Base-by-base conservation (phyloP, 257 asterid genomes). In the Galeopsis tetrahit region DNA sequence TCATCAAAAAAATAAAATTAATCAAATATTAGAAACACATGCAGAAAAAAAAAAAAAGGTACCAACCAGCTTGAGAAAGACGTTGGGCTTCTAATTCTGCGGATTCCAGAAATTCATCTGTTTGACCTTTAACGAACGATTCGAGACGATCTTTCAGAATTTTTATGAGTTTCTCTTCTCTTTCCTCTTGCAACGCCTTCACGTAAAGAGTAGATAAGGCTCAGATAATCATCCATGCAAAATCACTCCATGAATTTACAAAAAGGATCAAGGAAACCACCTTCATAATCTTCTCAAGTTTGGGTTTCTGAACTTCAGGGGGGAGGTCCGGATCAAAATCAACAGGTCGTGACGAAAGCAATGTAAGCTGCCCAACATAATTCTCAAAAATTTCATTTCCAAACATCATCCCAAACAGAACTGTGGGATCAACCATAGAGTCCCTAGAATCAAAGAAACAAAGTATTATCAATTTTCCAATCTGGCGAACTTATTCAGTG, bases 41-140 rank as follows among this genome's bases (percentile, higher is more conserved):
- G 60, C 17, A 39, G 66, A 68, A 73, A 7, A n/a, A 70, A 17
- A 1, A 35, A 60, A 33, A 4, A 0, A 10, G 61, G 15, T 68
- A 90, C 98, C 96, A 51, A 90, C 98, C 96, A 51, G 88, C 92
- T 77, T 90, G 83, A 79, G 92, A 85, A 75, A 92, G 96, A 73
- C 81, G 87, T 3, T 60, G 69, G 32, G 98, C 87, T 82, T 92
- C 98, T 40, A 74, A 61, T 74, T 77, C 85, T 15, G 96, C 90
- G 79, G 89, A 82, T 46, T 81, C 88, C 38, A 86, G 74, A 72
- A 92, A 92, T 11, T 83, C 92, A 15, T 84, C 79, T 49, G 61
- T 73, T 78, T 80, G 89, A 44, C 92, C 96, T 57, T 85, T 85
- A 59, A 90, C 91, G 33, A 79, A 92, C 46, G 84, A 84, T 66